Evolutionary conservation across 495 filamentous ascomycete genomes (phyloP), one percentile per base, ranked within the genome.

Genomic region (Emericellopsis terricola): DNA sequence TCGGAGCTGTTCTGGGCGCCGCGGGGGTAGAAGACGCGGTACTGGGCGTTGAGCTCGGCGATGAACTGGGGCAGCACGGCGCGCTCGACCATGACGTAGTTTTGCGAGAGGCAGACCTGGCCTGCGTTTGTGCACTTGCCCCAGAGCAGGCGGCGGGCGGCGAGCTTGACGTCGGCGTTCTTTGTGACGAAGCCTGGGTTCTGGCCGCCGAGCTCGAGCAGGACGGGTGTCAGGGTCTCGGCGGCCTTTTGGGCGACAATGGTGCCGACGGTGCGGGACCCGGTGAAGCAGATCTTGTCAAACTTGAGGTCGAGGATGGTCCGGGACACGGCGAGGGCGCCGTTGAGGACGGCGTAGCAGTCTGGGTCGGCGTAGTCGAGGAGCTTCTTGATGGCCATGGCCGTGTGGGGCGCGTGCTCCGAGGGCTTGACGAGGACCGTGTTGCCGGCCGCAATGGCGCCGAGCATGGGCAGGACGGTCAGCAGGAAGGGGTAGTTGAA

Each of bases 211-310:
- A 96, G 69, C 57, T 96, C 89, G 36, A 94, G 69, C 23, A 71
- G 65, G 15, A 92, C 78, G 0, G 89, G 89, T 3, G 89, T 96
- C 35, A 96, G 60, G 26, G 82, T 76, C 53, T 89, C 81, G 26
- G 89, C 87, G 4, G 89, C 89, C 41, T 89, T 89, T 58, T 84
- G 81, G 15, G 84, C 72, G 43, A 97, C 73, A 55, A 96, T 87
- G 30, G 65, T 80, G 33, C 81, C 89, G 24, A 94, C 86, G 23
- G 47, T 59, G 8, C 64, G 58, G 41, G 68, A 69, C 29, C 89
- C 89, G 11, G 89, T 97, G 60, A 92, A 97, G 61, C 91, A 87
- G 44, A 97, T 87, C 65, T 93, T 94, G 55, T 91, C 86, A 83
- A 85, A 97, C 46, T 84, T 84, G 55, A 85, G 70, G 33, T 84